Evolutionary conservation across 2,329 filamentous ascomycete genomes (phyloP).

Genomic region (Botryosphaeria agaves): DNA sequence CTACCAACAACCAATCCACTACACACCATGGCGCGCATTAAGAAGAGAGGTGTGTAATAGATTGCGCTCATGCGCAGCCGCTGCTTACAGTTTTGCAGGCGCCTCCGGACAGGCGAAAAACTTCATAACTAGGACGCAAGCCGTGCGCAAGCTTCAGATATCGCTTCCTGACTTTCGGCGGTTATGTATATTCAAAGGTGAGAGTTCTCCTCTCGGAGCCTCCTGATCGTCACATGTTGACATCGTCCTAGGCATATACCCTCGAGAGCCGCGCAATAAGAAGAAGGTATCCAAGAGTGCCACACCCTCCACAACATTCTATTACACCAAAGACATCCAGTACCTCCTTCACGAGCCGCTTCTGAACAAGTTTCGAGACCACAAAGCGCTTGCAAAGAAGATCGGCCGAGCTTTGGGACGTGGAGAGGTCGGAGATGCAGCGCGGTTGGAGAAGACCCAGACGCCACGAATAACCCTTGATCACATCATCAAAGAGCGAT

Average conservation of each 20-base stretch:
- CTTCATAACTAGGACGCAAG: slow-evolving; percentile 93
- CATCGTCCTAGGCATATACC: slow-evolving; percentile 58
- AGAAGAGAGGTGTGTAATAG: slow-evolving; percentile 9
- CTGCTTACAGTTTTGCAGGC: slow-evolving; percentile 27
- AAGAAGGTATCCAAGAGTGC: slow-evolving; percentile 91
- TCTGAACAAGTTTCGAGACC: slow-evolving; percentile 85
- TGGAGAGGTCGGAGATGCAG: slow-evolving; percentile 78
- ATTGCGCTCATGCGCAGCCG: slow-evolving; percentile 1
- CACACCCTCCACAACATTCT: slow-evolving; percentile 82
- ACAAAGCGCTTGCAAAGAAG: slow-evolving; percentile 95
- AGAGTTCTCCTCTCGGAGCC: neutral
- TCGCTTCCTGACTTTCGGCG: slow-evolving; percentile 93
- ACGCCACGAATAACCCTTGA: slow-evolving; percentile 83
- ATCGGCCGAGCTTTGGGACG: slow-evolving; percentile 82
- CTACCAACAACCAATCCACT: too few relatives aligned
- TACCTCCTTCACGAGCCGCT: slow-evolving; percentile 95
- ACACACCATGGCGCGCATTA: slow-evolving; percentile 16
- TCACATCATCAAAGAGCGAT: slow-evolving; percentile 94
- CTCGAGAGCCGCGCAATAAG: slow-evolving; percentile 87
- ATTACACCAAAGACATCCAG: slow-evolving; percentile 88
- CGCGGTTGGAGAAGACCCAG: slow-evolving; percentile 77
- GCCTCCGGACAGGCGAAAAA: slow-evolving; percentile 89
- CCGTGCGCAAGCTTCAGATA: slow-evolving; percentile 93
- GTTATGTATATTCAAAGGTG: slow-evolving; percentile 95
- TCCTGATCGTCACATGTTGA: neutral